Conservation (phyloP, 352 stramenopile genomes). For the Pythium chondricola region DNA sequence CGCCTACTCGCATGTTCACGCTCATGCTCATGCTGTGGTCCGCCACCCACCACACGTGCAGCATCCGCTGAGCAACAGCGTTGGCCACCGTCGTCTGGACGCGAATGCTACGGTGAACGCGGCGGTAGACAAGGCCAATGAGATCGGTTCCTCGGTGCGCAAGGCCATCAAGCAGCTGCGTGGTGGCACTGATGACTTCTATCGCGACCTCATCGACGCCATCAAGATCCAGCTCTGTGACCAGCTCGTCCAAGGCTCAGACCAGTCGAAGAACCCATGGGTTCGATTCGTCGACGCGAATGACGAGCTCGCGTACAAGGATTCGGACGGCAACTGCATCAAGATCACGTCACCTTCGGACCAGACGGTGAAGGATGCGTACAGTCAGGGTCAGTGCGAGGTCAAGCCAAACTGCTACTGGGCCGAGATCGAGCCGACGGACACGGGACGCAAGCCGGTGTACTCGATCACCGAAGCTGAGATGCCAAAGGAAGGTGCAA, state of each 20-base stretch:
- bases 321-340: constrained; percentile 29
- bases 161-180: constrained; percentile 58
- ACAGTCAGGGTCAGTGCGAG: constrained; percentile 34
- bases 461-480: constrained; percentile 25
- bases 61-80: neutral
- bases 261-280: constrained; percentile 8
- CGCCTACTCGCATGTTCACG: neutral
- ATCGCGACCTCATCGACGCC: constrained; percentile 50
- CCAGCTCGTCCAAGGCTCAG: constrained; percentile 19
- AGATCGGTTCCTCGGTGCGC: constrained; percentile 43
- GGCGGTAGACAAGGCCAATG: constrained; percentile 33
- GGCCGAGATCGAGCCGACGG: constrained; percentile 25
- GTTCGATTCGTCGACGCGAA: constrained; percentile 31
- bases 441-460: constrained; percentile 24
- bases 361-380: constrained; percentile 19
- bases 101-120: constrained; percentile 10
- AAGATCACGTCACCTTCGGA: constrained; percentile 22
- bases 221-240: constrained; percentile 50
- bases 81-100: constrained; percentile 8
- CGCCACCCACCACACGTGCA: neutral
- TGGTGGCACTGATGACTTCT: constrained; percentile 52
- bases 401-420: constrained; percentile 69
- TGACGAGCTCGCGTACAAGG: constrained; percentile 31
- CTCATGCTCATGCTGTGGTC: neutral
- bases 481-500: constrained; percentile 14